Conservation (phyloP, 2,329 filamentous ascomycete genomes). For the Colletotrichum costaricense region DNA sequence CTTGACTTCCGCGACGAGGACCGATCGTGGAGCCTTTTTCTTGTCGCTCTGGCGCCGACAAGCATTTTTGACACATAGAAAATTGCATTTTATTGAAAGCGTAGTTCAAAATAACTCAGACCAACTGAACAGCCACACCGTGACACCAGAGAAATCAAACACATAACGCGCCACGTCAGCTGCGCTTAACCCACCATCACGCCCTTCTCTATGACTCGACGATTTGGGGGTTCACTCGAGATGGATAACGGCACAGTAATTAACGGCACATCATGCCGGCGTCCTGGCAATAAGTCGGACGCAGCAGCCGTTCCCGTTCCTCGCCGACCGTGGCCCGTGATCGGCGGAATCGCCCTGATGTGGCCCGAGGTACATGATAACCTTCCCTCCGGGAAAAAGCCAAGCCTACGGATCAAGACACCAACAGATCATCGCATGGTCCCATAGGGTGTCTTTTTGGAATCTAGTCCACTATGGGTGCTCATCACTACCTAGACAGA, state of each 20-base stretch:
- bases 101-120: background rate
- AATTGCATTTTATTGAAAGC: background rate
- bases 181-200: background rate
- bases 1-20: slow-evolving; percentile 6
- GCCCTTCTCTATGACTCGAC: slow-evolving; percentile 2
- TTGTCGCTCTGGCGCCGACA: background rate
- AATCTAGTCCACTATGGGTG: slow-evolving; percentile 4
- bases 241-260: background rate
- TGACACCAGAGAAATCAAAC: background rate
- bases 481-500: slow-evolving; percentile 13
- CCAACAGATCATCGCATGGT: slow-evolving; percentile 21
- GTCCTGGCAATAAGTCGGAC: background rate
- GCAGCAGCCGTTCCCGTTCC: background rate
- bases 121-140: background rate
- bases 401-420: slow-evolving; percentile 3
- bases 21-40: slow-evolving; percentile 5
- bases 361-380: slow-evolving; percentile 13
- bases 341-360: background rate
- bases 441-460: slow-evolving; percentile 7
- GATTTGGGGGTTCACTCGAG: background rate
- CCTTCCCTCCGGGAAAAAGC: background rate
- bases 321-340: background rate
- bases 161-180: slow-evolving; percentile 20
- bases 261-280: background rate
- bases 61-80: slow-evolving; percentile 2